phyloP scores from a whole-genome alignment of 176 grass and related monocot species.

The Tuctoria greenei region DNA sequence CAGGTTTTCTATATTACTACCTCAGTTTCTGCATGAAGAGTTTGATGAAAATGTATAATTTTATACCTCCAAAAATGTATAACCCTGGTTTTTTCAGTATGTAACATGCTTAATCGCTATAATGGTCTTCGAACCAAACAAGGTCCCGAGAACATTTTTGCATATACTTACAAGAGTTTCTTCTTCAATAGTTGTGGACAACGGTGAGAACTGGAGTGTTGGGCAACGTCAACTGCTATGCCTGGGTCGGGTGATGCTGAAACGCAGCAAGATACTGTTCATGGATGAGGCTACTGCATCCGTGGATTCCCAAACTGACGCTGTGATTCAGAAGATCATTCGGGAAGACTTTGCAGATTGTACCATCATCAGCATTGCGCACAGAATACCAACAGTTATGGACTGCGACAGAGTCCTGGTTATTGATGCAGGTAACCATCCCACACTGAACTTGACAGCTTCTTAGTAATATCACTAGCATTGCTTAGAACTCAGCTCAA shows the following conservation, averaged over 20 bases:
- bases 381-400: conserved; percentile 99
- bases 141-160: not conserved
- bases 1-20: not conserved
- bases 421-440: conserved; percentile 74
- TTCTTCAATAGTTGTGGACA: conserved; percentile 70
- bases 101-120: not conserved
- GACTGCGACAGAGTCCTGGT: conserved; percentile 89
- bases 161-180: not conserved
- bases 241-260: conserved; percentile 88
- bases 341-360: conserved; percentile 83
- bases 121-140: not conserved
- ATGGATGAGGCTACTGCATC: conserved; percentile 99
- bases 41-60: not conserved
- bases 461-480: not conserved
- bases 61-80: too few relatives aligned
- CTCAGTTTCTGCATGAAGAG: not conserved
- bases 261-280: conserved; percentile 81
- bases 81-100: not conserved
- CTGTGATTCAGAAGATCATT: conserved; percentile 93
- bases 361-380: conserved; percentile 98
- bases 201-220: conserved; percentile 98
- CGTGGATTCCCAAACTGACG: conserved; percentile 94
- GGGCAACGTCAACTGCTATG: conserved; percentile 91
- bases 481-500: not conserved
- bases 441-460: conserved; percentile 10